Base-by-base conservation (phyloP, 306 rosid species). In the Astragalus membranaceus region DNA sequence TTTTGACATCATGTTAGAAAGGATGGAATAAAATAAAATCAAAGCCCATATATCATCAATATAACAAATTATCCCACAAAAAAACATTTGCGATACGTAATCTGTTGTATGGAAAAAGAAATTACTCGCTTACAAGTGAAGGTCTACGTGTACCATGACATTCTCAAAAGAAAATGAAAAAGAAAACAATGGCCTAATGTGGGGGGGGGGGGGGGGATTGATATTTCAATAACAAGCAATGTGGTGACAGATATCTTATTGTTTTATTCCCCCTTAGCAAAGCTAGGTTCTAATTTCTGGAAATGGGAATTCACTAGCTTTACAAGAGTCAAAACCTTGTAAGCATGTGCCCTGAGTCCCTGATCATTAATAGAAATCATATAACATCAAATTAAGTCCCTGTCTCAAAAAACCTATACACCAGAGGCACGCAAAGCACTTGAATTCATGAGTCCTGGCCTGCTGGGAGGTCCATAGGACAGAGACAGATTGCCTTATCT, bases 1-100 rank as follows among this genome's bases (percentile, higher is more conserved):
- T 23, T 48, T 62, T 33, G 5, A 33, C 75, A 74, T 11, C 46
- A 11, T 16, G 29, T 35, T 58, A 37, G 16, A 46, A 61, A 32
- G 3, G 8, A 42, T 51, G 67, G 42, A 44, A 70, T 32, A 53
- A 67, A 49, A 57, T 33, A 57, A 66, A 75, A 64, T 66, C 67
- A 56, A 49, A 23, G 7, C 51, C 10, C 13, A 33, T 47, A 32
- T 56, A 62, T 16, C n/a, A 62, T 46, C 10, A 47, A 39, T 23
- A 29, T 7, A 54, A 10, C 12, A 37, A 62, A 13, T 10, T 55
- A 73, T 53, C 49, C 51, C 67, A 63, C 10, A 6, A 33, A 73
- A 13, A 13, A 54, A n/a, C 57, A 14, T 5, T 10, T 23, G 16
- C 10, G 20, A 20, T 60, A 54, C 16, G 52, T 42, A 10, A 30